Conservation (phyloP, 2,329 filamentous ascomycete genomes). For the Chrysosporium queenslandicum region DNA sequence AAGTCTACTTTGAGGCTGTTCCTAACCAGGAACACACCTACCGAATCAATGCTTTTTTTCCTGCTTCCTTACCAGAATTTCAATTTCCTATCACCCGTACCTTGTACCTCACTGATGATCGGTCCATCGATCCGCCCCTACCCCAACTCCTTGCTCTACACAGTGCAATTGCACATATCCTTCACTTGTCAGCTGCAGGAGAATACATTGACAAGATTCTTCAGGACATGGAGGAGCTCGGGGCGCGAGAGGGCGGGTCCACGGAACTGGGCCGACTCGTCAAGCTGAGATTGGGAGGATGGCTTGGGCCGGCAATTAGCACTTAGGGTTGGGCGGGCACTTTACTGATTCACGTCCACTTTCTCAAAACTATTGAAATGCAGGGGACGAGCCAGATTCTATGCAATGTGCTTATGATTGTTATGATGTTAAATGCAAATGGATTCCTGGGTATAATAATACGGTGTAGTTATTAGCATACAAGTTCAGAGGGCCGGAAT, state of each 20-base stretch:
- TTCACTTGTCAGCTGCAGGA: slow-evolving; percentile 17
- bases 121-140: slow-evolving; percentile 26
- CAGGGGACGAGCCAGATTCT: too few relatives aligned
- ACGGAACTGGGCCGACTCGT: neutral
- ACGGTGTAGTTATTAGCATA: too few relatives aligned
- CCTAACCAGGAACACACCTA: slow-evolving; percentile 21
- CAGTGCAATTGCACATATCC: slow-evolving; percentile 21
- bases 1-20: slow-evolving; percentile 11
- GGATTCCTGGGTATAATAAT: too few relatives aligned
- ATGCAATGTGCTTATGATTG: too few relatives aligned
- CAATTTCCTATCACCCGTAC: slow-evolving; percentile 16
- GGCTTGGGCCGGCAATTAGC: too few relatives aligned
- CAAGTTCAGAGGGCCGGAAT: too few relatives aligned
- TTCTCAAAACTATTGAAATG: too few relatives aligned
- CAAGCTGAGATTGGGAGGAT: neutral
- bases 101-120: slow-evolving; percentile 18
- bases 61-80: slow-evolving; percentile 11
- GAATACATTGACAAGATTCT: neutral
- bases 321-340: too few relatives aligned
- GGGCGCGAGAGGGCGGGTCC: neutral
- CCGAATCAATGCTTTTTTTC: slow-evolving; percentile 21
- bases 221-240: neutral
- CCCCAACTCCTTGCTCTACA: slow-evolving; percentile 21
- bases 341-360: too few relatives aligned
- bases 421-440: too few relatives aligned